phyloP scores from a whole-genome alignment of 345 rosid species.

The Theobroma cacao region DNA sequence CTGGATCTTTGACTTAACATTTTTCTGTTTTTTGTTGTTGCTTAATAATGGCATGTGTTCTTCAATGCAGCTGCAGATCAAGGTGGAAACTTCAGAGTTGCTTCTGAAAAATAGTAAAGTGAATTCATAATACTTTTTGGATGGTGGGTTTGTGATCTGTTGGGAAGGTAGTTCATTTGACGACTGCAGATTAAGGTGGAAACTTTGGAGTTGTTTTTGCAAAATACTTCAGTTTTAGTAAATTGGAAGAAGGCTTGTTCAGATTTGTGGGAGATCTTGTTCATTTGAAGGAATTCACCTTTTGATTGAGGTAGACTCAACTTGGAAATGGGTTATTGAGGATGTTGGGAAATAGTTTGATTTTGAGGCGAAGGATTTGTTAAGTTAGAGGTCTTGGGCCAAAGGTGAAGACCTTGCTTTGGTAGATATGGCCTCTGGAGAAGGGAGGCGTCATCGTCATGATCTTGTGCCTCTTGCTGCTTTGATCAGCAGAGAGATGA shows the following conservation, averaged over 20 bases:
- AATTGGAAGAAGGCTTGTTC: not conserved
- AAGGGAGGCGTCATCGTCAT: constrained; percentile 48
- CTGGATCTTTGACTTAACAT: constrained; percentile 10
- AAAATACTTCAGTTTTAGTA: not conserved
- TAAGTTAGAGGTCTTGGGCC: constrained; percentile 19
- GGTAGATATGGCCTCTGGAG: constrained; percentile 57
- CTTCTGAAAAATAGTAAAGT: constrained; percentile 9
- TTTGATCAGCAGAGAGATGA: constrained; percentile 64
- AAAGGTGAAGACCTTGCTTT: constrained; percentile 10
- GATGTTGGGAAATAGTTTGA: constrained; percentile 17
- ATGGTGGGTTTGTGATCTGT: not conserved
- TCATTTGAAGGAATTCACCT: not conserved
- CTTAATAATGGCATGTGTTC: not conserved
- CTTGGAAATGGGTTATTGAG: not conserved
- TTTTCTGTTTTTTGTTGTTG: not conserved
- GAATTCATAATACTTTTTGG: constrained; percentile 14
- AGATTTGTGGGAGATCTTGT: not conserved
- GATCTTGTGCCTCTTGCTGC: constrained; percentile 81
- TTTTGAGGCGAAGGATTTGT: constrained; percentile 19
- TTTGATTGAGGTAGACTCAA: not conserved
- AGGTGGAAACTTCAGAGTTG: constrained; percentile 23
- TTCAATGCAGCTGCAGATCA: constrained; percentile 33
- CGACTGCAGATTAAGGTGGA: not conserved
- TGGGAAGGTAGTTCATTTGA: not conserved
- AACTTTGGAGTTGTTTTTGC: not conserved